Evolutionary conservation across 805 yeast species (phyloP).

Genomic region (Lachancea lanzarotensis): DNA sequence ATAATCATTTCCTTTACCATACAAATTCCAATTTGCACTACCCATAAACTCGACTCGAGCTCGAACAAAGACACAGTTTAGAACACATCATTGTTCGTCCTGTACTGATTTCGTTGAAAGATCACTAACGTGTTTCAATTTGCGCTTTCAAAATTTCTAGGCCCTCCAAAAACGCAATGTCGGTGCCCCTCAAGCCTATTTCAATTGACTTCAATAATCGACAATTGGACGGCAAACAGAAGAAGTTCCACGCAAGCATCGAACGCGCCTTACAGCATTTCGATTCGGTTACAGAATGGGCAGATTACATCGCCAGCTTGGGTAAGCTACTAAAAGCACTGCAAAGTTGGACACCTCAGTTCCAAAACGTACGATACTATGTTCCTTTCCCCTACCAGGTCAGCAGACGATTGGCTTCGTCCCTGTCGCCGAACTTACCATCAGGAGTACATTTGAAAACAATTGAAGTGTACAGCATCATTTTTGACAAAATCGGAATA

Average conservation of each 20-base stretch:
- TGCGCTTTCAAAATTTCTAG: too few relatives aligned
- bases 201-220: constrained; percentile 26
- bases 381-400: constrained; percentile 65
- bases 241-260: constrained; percentile 57
- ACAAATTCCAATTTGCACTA: too few relatives aligned
- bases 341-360: constrained; percentile 39
- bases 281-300: constrained; percentile 92
- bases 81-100: too few relatives aligned
- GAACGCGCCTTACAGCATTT: constrained; percentile 69
- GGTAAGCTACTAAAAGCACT: constrained; percentile 72
- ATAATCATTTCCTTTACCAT: too few relatives aligned
- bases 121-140: too few relatives aligned
- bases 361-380: constrained; percentile 39
- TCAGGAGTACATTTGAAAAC: constrained; percentile 95
- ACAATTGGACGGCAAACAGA: constrained; percentile 53
- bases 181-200: constrained; percentile 28
- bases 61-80: too few relatives aligned
- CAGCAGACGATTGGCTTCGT: constrained; percentile 66
- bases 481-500: constrained; percentile 58
- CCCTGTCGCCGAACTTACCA: constrained; percentile 76
- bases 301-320: constrained; percentile 89
- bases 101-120: too few relatives aligned
- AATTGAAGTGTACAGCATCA: constrained; percentile 62
- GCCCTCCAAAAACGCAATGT: constrained; percentile 20
- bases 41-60: too few relatives aligned